Conservation (phyloP, 495 filamentous ascomycete species). For the Viridothelium virens region DNA sequence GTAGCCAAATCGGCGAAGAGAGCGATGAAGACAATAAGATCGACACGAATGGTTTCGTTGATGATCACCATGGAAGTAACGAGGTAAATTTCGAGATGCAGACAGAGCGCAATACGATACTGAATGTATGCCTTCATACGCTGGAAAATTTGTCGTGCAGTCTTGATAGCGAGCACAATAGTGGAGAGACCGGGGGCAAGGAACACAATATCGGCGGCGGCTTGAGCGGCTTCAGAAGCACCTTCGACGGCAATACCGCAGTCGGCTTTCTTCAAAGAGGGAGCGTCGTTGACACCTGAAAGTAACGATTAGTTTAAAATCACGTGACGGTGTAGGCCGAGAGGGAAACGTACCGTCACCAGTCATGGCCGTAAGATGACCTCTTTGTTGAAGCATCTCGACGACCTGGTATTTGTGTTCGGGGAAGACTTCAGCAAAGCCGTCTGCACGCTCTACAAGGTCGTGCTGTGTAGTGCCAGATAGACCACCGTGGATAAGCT, state of each 20-base stretch:
- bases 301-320: constrained; percentile 12
- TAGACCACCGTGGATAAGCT: constrained; percentile 67
- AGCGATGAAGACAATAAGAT: constrained; percentile 69
- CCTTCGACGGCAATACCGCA: constrained; percentile 74
- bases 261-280: constrained; percentile 65
- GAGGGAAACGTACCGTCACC: constrained; percentile 43
- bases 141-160: constrained; percentile 72
- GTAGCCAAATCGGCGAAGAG: constrained; percentile 72
- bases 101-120: constrained; percentile 71
- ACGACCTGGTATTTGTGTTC: constrained; percentile 76
- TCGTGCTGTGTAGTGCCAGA: constrained; percentile 66
- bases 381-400: constrained; percentile 66
- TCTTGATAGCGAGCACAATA: constrained; percentile 71
- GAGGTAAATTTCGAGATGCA: constrained; percentile 71
- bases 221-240: constrained; percentile 68
- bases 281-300: constrained; percentile 62
- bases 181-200: constrained; percentile 68
- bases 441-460: constrained; percentile 66
- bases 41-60: constrained; percentile 58
- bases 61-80: constrained; percentile 72
- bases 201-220: constrained; percentile 73
- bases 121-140: constrained; percentile 77
- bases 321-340: constrained; percentile 6
- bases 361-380: constrained; percentile 69
- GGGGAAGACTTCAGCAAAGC: constrained; percentile 69